Conservation (phyloP, 2,329 filamentous ascomycete species). For the Paecilomyces niveus region DNA sequence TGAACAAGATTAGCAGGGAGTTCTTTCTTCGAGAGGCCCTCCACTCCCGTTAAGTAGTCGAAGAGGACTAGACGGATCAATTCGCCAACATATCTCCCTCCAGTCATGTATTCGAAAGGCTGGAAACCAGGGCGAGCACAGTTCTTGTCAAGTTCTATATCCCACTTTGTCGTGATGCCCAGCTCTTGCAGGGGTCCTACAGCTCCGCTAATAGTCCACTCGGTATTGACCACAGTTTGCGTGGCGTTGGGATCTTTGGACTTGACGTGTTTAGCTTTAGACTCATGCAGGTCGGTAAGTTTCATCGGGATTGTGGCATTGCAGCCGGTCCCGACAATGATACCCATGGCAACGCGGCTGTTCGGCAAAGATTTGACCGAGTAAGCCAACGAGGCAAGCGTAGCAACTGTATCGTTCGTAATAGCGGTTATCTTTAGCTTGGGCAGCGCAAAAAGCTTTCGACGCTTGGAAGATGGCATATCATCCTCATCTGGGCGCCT, state of each 20-base stretch:
- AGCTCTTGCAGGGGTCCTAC: constrained; percentile 57
- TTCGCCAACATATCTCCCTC: constrained; percentile 70
- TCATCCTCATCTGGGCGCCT: constrained; percentile 28
- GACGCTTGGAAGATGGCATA: constrained; percentile 38
- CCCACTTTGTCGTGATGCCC: constrained; percentile 62
- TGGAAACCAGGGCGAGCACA: constrained; percentile 70
- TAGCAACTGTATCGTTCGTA: constrained; percentile 74
- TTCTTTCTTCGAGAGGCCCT: constrained; percentile 27
- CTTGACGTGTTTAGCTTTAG: constrained; percentile 51
- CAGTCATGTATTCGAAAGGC: constrained; percentile 78
- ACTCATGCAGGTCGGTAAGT: constrained; percentile 53
- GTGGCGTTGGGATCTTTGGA: constrained; percentile 44
- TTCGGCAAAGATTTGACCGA: constrained; percentile 54
- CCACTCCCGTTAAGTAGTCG: constrained; percentile 52
- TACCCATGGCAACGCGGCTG: constrained; percentile 66
- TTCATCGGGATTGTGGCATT: constrained; percentile 73
- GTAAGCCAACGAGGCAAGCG: constrained; percentile 69
- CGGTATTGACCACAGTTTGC: constrained; percentile 73
- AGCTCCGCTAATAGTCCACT: constrained; percentile 75
- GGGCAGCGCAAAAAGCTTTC: constrained; percentile 49
- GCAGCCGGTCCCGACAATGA: constrained; percentile 75
- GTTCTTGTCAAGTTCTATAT: constrained; percentile 57
- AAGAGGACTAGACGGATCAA: constrained; percentile 64
- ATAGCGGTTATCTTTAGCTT: constrained; percentile 66
- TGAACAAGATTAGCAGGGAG: constrained; percentile 52